phyloP scores from a whole-genome alignment of 768 basidiomycete species.

The Rhizopogon rudus region DNA sequence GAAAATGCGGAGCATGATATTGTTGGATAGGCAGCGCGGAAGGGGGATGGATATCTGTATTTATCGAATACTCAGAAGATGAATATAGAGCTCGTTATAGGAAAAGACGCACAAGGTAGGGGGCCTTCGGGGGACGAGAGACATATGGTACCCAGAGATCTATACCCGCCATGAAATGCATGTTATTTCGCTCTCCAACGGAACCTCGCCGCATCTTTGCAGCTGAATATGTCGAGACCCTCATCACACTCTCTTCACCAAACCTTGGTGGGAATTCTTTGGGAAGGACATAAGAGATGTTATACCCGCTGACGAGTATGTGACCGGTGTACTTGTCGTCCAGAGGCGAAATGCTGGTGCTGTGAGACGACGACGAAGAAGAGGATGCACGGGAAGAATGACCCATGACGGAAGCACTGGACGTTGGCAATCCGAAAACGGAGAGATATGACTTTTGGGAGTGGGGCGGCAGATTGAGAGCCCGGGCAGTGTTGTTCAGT shows the following conservation, averaged over 20 bases:
- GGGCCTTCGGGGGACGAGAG: constrained; percentile 62
- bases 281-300: constrained; percentile 72
- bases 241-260: constrained; percentile 16
- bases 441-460: constrained; percentile 56
- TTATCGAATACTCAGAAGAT: neutral
- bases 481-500: constrained; percentile 63
- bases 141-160: constrained; percentile 71
- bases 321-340: constrained; percentile 70
- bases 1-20: constrained; percentile 69
- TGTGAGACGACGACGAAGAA: constrained; percentile 25
- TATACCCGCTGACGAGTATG: constrained; percentile 72
- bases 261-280: constrained; percentile 49
- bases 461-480: constrained; percentile 60
- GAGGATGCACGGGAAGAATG: constrained; percentile 32
- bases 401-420: constrained; percentile 24
- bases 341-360: constrained; percentile 35
- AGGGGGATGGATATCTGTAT: constrained; percentile 69
- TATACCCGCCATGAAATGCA: constrained; percentile 79
- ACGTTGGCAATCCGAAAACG: constrained; percentile 42
- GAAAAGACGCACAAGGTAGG: constrained; percentile 55
- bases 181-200: constrained; percentile 47
- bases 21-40: constrained; percentile 74
- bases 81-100: constrained; percentile 5
- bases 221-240: constrained; percentile 19
- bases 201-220: constrained; percentile 46